A percentile compares a stretch with the other conserved stretches of the same genome.
These are phyloP conservation scores for Termitomyces sp. DNA, from an alignment of 768 basidiomycete species.

Conservation along the genomic window DNA sequence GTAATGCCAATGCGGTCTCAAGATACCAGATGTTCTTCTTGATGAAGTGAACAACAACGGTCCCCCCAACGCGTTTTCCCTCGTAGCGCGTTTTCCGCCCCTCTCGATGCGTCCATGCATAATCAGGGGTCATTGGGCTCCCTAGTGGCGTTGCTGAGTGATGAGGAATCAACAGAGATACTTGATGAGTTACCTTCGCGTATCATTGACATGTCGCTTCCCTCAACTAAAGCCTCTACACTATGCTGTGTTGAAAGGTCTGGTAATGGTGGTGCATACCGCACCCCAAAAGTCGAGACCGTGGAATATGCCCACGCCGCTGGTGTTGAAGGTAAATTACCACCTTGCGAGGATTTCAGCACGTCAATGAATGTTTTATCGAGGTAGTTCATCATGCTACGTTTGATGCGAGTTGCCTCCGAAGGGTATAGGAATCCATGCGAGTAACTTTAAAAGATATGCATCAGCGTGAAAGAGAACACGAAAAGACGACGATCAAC, in stretches of 20 bases:
- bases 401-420: slow-evolving; percentile 65
- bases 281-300: slow-evolving; percentile 78
- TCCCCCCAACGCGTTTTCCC: slow-evolving; percentile 77
- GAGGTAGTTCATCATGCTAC: slow-evolving; percentile 46
- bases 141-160: slow-evolving; percentile 28
- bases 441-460: slow-evolving; percentile 58
- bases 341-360: slow-evolving; percentile 21
- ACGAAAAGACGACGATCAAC: slow-evolving; percentile 21
- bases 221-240: slow-evolving; percentile 91
- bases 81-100: slow-evolving; percentile 61
- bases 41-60: slow-evolving; percentile 94
- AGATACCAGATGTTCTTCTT: slow-evolving; percentile 97
- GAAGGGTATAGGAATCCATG: slow-evolving; percentile 96
- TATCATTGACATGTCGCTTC: slow-evolving; percentile 73
- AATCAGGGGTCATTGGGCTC: slow-evolving; percentile 49
- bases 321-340: slow-evolving; percentile 36
- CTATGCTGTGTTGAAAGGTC: slow-evolving; percentile 64
- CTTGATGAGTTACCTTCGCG: slow-evolving; percentile 45
- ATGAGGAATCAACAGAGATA: not conserved
- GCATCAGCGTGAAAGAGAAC: not conserved
- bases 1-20: slow-evolving; percentile 84
- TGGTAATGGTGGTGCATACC: slow-evolving; percentile 64
- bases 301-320: slow-evolving; percentile 41
- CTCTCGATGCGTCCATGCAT: slow-evolving; percentile 72
- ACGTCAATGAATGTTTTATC: slow-evolving; percentile 35